phyloP scores from a whole-genome alignment of 202 grass and related monocot species.

The Cymbopogon flexuosus region DNA sequence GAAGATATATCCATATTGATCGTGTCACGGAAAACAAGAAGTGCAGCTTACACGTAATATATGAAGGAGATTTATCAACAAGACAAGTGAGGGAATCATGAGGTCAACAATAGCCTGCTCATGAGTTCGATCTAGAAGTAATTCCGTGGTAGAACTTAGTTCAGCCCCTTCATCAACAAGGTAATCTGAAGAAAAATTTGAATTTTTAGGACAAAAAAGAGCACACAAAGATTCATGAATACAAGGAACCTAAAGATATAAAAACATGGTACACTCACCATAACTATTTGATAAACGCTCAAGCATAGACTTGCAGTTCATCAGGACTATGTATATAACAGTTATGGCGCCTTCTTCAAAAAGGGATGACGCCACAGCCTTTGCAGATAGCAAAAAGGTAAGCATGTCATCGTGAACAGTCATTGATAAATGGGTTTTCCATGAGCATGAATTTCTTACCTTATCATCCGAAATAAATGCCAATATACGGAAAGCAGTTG shows the following conservation, averaged over 20 bases:
- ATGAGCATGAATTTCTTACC: conserved; percentile 48
- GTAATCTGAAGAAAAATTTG: conserved; percentile 67
- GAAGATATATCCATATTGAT: conserved; percentile 11
- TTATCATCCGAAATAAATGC: conserved; percentile 91
- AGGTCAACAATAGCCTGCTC: conserved; percentile 88
- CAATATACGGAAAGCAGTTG: conserved; percentile 81
- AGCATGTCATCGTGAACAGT: conserved; percentile 12
- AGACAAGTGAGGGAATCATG: conserved; percentile 87
- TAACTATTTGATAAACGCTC: conserved; percentile 93
- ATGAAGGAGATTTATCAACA: conserved; percentile 82
- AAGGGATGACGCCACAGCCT: conserved; percentile 82
- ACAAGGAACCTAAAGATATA: not conserved
- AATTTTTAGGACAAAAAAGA: conserved; percentile 25
- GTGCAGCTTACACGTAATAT: conserved; percentile 66
- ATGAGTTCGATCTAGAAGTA: conserved; percentile 86
- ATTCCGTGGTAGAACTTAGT: conserved; percentile 83
- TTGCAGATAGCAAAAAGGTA: conserved; percentile 36
- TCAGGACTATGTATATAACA: conserved; percentile 84
- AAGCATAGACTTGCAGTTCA: conserved; percentile 97
- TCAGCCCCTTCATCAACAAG: conserved; percentile 97
- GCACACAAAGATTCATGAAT: conserved; percentile 24
- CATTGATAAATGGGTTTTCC: not conserved
- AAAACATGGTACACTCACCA: conserved; percentile 45
- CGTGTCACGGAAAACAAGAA: conserved; percentile 4
- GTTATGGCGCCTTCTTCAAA: conserved; percentile 93